Evolutionary conservation across 768 basidiomycete species (phyloP).

Genomic region (Tremella yokohamensis): DNA sequence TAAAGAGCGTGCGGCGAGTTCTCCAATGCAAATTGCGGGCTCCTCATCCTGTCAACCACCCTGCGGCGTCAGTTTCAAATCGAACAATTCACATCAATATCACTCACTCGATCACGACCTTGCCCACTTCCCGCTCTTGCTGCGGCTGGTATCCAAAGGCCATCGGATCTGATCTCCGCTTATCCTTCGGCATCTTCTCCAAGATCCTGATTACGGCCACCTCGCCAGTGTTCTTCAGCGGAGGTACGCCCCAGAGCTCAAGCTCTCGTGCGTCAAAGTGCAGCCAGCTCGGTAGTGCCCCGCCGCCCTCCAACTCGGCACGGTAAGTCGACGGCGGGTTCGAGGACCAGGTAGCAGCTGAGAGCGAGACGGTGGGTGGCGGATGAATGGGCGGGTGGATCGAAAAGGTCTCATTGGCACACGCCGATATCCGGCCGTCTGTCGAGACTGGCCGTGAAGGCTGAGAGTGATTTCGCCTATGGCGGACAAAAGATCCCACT

Average conservation of each 20-base stretch:
- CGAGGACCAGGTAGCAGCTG: constrained; percentile 49
- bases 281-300: constrained; percentile 43
- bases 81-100: neutral
- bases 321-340: constrained; percentile 48
- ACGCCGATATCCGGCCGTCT: constrained; percentile 43
- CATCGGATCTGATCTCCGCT: constrained; percentile 43
- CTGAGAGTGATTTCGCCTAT: constrained; percentile 9
- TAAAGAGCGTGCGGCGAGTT: constrained; percentile 42
- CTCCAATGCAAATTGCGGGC: constrained; percentile 44
- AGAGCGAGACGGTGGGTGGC: constrained; percentile 46
- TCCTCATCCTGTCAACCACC: constrained; percentile 39
- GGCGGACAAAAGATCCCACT: constrained; percentile 43
- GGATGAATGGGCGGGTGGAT: constrained; percentile 49
- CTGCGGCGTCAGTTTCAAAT: constrained; percentile 20
- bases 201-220: constrained; percentile 40
- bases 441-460: constrained; percentile 2
- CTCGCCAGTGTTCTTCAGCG: constrained; percentile 30
- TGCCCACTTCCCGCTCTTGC: constrained; percentile 48
- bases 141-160: constrained; percentile 38
- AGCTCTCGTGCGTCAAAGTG: constrained; percentile 49
- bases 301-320: constrained; percentile 42
- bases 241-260: constrained; percentile 51
- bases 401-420: constrained; percentile 49
- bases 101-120: constrained; percentile 48
- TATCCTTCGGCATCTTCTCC: constrained; percentile 43